Evolutionary conservation across 768 basidiomycete genomes (phyloP).

Genomic region (Naganishia friedmannii): DNA sequence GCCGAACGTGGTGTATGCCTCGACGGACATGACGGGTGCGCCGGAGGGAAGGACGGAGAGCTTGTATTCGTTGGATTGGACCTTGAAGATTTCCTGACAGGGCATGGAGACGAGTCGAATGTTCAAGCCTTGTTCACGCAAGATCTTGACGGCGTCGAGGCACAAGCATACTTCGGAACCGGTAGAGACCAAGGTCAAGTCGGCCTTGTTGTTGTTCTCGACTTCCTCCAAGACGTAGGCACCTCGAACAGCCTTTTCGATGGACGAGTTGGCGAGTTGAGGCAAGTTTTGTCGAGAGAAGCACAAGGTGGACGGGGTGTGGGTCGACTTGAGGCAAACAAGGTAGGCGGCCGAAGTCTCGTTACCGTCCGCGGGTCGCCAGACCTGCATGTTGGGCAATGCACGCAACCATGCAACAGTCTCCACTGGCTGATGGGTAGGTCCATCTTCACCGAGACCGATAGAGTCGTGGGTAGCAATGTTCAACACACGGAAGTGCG

Average conservation of each 20-base stretch:
- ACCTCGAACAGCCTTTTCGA: conserved; percentile 77
- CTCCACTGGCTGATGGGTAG: conserved; percentile 93
- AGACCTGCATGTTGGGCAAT: conserved; percentile 82
- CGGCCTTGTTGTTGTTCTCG: conserved; percentile 59
- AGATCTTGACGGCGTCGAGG: conserved; percentile 76
- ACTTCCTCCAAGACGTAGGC: conserved; percentile 87
- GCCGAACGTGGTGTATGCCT: conserved; percentile 71
- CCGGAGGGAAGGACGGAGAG: conserved; percentile 82
- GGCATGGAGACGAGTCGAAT: conserved; percentile 81
- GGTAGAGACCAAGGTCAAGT: conserved; percentile 81
- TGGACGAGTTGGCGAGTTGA: conserved; percentile 80
- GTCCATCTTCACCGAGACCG: conserved; percentile 78
- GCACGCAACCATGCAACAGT: conserved; percentile 82
- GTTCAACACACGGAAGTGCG: conserved; percentile 87
- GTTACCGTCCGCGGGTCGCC: conserved; percentile 81
- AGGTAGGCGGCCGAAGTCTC: conserved; percentile 93
- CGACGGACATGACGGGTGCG: conserved; percentile 81
- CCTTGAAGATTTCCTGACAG: conserved; percentile 79
- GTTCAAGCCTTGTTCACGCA: conserved; percentile 73
- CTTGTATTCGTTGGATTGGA: conserved; percentile 73
- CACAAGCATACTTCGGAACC: conserved; percentile 88
- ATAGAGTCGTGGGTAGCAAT: conserved; percentile 95
- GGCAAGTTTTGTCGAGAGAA: conserved; percentile 58
- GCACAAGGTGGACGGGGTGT: conserved; percentile 68
- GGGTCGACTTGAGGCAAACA: conserved; percentile 68